These are phyloP conservation scores for Plectosphaerella sp. DNA, from an alignment of 2,329 filamentous ascomycete species.

Conservation along the genomic window DNA sequence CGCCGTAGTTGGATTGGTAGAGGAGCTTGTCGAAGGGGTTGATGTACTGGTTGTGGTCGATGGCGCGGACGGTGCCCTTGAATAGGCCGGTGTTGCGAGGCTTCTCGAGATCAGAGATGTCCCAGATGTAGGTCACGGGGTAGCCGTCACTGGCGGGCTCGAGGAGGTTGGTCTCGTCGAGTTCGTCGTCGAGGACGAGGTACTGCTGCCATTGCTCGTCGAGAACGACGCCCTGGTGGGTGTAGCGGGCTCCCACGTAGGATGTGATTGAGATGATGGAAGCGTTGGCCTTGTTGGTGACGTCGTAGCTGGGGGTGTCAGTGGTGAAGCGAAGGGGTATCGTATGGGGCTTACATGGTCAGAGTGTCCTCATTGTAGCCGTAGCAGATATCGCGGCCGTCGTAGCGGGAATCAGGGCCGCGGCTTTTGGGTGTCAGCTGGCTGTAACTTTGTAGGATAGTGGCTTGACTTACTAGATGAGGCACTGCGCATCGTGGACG, in stretches of 20 bases:
- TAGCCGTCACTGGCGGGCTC: conserved; percentile 35
- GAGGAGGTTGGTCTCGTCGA: conserved; percentile 38
- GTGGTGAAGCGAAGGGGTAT: not conserved
- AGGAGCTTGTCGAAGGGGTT: conserved; percentile 27
- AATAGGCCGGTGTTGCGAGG: conserved; percentile 39
- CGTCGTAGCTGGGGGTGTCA: conserved; percentile 36
- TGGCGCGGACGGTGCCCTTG: conserved; percentile 31
- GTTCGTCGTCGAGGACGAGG: conserved; percentile 48
- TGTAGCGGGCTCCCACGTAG: conserved; percentile 54
- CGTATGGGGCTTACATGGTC: conserved; percentile 29
- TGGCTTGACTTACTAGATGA: conserved; percentile 1
- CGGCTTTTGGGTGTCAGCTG: conserved; percentile 12
- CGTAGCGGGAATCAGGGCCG: conserved; percentile 43
- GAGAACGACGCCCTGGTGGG: conserved; percentile 53
- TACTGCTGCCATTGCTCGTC: conserved; percentile 38
- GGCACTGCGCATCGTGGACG: conserved; percentile 34
- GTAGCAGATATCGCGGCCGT: conserved; percentile 50
- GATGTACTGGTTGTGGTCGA: conserved; percentile 47
- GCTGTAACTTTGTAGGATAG: not conserved
- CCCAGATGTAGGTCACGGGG: conserved; percentile 47
- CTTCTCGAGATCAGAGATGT: conserved; percentile 36
- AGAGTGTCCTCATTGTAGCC: conserved; percentile 49
- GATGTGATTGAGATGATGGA: conserved; percentile 46
- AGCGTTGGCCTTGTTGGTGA: conserved; percentile 41
- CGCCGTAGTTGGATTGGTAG: conserved; percentile 47